phyloP scores from a whole-genome alignment of 208 protist genomes.

The Crithidia brevicula region DNA sequence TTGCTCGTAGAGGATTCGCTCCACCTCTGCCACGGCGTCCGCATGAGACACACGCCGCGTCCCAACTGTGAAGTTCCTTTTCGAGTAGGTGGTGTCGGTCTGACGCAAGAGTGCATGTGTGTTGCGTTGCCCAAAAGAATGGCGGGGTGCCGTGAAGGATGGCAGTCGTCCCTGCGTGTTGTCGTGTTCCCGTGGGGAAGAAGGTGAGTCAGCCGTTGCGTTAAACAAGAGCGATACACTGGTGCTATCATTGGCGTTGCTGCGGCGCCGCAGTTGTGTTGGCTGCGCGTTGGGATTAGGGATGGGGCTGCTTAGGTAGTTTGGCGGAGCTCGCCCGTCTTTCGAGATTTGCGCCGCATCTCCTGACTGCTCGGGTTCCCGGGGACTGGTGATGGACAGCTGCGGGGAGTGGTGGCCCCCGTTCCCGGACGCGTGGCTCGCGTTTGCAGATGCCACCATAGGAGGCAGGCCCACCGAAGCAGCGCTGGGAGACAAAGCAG shows the following conservation, averaged over 20 bases:
- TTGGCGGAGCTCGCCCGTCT: not conserved
- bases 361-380: not conserved
- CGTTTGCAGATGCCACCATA: not conserved
- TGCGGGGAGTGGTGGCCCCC: not conserved
- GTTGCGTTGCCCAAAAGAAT: not conserved
- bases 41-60: constrained; percentile 4
- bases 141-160: not conserved
- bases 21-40: constrained; percentile 51
- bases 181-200: not conserved
- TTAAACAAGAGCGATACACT: not conserved
- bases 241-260: not conserved
- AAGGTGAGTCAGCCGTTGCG: not conserved
- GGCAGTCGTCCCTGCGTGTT: not conserved
- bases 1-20: constrained; percentile 77
- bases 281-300: not conserved
- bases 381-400: not conserved
- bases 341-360: not conserved
- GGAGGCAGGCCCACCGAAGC: not conserved
- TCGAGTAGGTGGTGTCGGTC: not conserved
- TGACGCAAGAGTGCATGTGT: constrained; percentile 12
- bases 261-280: not conserved
- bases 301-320: constrained; percentile 3
- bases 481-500: not conserved
- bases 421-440: not conserved
- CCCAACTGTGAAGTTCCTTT: not conserved